Evolutionary conservation across 192 early-diverging fungal genomes (phyloP).

Genomic region (Piromyces finnis): DNA sequence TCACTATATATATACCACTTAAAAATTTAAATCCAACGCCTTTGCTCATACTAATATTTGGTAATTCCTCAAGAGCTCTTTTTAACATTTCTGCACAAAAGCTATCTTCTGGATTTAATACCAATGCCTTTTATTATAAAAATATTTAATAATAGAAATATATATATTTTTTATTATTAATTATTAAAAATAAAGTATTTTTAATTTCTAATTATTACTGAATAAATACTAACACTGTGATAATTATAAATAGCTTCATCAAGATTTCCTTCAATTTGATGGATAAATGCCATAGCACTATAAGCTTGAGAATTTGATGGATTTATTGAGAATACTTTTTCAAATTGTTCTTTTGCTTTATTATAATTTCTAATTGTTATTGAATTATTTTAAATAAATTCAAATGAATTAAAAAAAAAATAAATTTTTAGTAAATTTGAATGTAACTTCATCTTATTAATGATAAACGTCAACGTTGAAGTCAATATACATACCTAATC

Average conservation of each 20-base stretch:
- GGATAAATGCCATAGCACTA: constrained; percentile 29
- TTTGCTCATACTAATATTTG: not conserved
- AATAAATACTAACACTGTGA: constrained; percentile 16
- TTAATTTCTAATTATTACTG: too few species aligned
- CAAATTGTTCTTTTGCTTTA: constrained; percentile 13
- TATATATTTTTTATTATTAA: too few species aligned
- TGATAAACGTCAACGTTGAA: too few species aligned
- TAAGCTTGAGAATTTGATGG: constrained; percentile 20
- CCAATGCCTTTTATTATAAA: constrained; percentile 6
- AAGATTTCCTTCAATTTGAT: constrained; percentile 25
- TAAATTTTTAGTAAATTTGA: too few species aligned
- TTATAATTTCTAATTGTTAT: constrained; percentile 10
- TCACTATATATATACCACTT: too few species aligned
- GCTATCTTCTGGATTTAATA: constrained; percentile 12
- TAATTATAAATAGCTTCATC: constrained; percentile 32
- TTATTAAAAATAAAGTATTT: too few species aligned
- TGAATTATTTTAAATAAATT: not conserved
- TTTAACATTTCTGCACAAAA: constrained; percentile 15
- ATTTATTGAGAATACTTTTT: constrained; percentile 15
- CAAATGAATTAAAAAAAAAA: too few species aligned
- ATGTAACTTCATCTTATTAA: too few species aligned
- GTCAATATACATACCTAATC: constrained; percentile 29
- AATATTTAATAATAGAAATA: not conserved
- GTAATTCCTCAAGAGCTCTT: constrained; percentile 12
- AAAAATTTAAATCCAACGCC: not conserved